Evolutionary conservation across 2,329 filamentous ascomycete genomes (phyloP), one percentile per base, ranked within the genome.

Genomic region (Hymenoscyphus scutula): DNA sequence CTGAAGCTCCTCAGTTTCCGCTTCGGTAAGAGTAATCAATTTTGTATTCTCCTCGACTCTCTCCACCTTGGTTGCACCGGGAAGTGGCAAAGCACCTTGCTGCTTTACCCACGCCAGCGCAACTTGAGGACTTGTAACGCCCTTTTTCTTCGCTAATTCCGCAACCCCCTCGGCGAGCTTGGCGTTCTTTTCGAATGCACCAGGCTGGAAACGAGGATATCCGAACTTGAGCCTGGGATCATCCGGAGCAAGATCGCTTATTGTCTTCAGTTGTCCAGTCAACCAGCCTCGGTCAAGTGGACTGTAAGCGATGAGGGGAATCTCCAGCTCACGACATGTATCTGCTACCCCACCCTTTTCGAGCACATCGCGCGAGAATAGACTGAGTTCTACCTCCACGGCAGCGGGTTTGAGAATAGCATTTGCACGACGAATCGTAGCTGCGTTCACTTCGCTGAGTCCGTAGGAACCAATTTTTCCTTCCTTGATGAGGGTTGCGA

Each of bases 261-360:
- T 63, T 3, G 72, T 77, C 70, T 79, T 80, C 69, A 83, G 76
- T 65, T 80, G 72, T 1, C 82, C 82, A 0, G 82, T 81, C 62
- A 87, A 72, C 76, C 87, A 81, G 0, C 84, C 84, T 15, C 82
- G 77, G 4, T 88, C 87, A 0, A 92, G 78, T 1, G 90, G 89
- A 34, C 86, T 87, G 75, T 70, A 64, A 6, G 87, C 88, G 11
- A 90, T 74, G 51, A 92, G 77, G 0, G 88, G 85, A 63, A 93
- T 90, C 56, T 79, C 77, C 17, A 66, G 61, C 72, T 93, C 81
- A 0, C 77, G 80, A 69, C 85, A 88, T 0, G 82, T 79, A 7
- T 72, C 69, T 3, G 73, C 72, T 23, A 79, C 71, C 5, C 77
- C 71, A 2, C 76, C 74, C 41, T 76, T 76, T 3, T 65, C 58